Base-by-base conservation (phyloP, 768 basidiomycete species). In the Daedaleopsis nitida region DNA sequence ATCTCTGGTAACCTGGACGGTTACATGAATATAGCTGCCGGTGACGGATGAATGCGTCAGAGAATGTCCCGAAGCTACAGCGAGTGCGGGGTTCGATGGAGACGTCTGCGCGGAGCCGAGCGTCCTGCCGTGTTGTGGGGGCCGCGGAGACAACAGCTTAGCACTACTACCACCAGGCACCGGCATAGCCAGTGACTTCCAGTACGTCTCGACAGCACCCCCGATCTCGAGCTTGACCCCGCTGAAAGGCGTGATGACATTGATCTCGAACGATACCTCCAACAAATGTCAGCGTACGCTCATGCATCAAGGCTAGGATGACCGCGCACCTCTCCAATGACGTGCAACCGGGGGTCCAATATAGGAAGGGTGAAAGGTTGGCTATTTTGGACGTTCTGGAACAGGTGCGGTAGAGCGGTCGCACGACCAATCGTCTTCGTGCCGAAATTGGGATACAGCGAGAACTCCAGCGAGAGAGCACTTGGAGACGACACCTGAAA, bases 391-490 rank as follows among this genome's bases (percentile, higher is more conserved):
- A 87, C 78, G 49, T 83, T 78, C 32, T 74, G 69, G 68, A 97
- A 91, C 52, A 90, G 77, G 0, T 85, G 85, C 3, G 95, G 88
- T 24, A 94, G 80, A 13, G 92, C 91, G 48, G 96, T 86, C 16
- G 94, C 96, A 65, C 94, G 86, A 13, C 96, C 97, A 62, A 99
- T 92, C 17, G 95, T 94, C 75, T 94, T 96, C 16, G 93, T 95
- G 16, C 97, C 97, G 76, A 98, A 98, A 67, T 92, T 96, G 13
- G 97, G 97, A 76, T 96, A 98, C 34, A 98, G 79, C 21, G 96
- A 97, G 71, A 98, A 93, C 72, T 97, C 92, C 68, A 99, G 76
- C 1, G 86, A 84, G 56, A 98, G 81, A 35, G 81, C 80, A 51
- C 86, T 84, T 35, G 96, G 75, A 34, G 83, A 84, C 42, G 89